Base-by-base conservation (phyloP, 305 asterid genomes). In the Fraxinus baroniana region DNA sequence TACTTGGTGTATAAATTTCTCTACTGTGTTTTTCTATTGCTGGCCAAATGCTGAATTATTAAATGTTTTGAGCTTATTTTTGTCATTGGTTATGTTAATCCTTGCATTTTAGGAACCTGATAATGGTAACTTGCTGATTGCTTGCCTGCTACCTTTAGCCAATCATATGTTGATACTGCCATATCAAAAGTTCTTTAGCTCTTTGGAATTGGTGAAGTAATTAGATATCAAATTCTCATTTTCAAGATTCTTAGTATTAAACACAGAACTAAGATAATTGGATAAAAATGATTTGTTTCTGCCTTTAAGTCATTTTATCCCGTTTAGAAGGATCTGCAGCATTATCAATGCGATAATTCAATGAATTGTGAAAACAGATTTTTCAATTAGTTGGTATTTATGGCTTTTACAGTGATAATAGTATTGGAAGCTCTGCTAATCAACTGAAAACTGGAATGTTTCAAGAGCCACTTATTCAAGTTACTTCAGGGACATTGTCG, bases 381-480 rank as follows among this genome's bases (percentile, higher is more conserved):
- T 15, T 80, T 20, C 64, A 80, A 30, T 90, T 73, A 33, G 20
- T 80, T 55, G 64, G 55, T 81, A 62, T 18, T 83, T 32, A 22
- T 85, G 71, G 18, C 82, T 82, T 85, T 86, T 77, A 78, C 93
- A 95, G 98, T 85, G 98, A 95, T 64, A 66, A 79, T 78, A 85
- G 91, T 78, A 80, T 77, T 64, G 97, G 90, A 85, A 86, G 88
- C 91, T 81, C 81, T 80, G 83, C 85, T 0, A 66, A 85, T 75
- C 87, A 86, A 76, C 81, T 88, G 3, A 91, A 86, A 87, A 44
- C 87, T 17, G 91, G 85, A 72, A 79, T 30, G 55, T 55, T 79
- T 72, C 92, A 88, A 79, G 94, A 90, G 79, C 92, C 90, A 66
- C 86, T 89, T 28, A 82, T 91, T 78, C 93, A 89, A 79, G 89